These are phyloP conservation scores for Zasmidium cellare DNA, from an alignment of 2,329 filamentous ascomycete species.

Conservation along the genomic window DNA sequence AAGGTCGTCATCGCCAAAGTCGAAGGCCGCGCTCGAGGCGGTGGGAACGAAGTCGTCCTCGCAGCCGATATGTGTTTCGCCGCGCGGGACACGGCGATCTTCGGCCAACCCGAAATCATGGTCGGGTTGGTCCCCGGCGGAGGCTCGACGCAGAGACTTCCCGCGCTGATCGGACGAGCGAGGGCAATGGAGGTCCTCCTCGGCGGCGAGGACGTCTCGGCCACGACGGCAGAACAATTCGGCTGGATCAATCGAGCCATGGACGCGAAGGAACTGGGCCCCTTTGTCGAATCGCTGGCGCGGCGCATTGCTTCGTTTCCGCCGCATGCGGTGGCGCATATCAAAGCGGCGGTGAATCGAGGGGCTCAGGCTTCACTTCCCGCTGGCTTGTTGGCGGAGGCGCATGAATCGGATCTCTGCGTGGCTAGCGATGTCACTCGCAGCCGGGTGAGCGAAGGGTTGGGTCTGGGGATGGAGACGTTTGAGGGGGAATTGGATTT, in stretches of 20 bases:
- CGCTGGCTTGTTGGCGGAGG: background rate
- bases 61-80: background rate
- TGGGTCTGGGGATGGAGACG: background rate
- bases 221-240: background rate
- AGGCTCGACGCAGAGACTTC: background rate
- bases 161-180: background rate
- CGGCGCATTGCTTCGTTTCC: background rate
- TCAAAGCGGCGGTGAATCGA: background rate
- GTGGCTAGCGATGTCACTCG: background rate
- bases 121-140: background rate
- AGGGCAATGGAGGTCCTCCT: background rate
- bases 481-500: conserved; percentile 3
- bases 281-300: background rate
- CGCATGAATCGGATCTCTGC: background rate
- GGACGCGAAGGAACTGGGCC: background rate
- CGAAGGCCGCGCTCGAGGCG: background rate
- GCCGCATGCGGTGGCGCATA: background rate
- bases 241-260: conserved; percentile 1
- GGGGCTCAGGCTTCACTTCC: background rate
- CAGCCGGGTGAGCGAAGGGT: background rate
- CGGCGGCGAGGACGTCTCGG: background rate
- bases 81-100: background rate
- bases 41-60: background rate
- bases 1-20: conserved; percentile 1
- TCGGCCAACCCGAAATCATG: background rate